Base-by-base conservation (phyloP, 495 filamentous ascomycete species). In the Neurospora tetraspora region DNA sequence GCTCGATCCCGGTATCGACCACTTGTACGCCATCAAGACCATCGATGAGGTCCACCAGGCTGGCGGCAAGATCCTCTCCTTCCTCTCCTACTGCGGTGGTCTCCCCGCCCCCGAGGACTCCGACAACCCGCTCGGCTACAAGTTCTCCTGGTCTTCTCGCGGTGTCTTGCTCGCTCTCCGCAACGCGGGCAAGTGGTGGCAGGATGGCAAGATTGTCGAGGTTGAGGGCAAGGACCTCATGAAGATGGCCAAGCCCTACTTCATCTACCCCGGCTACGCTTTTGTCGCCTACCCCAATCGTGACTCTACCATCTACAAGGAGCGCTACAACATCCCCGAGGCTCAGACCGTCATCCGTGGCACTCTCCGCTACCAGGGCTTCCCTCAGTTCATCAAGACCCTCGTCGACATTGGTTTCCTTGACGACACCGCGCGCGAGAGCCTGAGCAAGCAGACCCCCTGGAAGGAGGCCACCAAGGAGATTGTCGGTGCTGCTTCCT, bases 231-330 rank as follows among this genome's bases (percentile, higher is more conserved):
- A 86, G 70, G 91, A 94, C 27, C 87, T 98, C 65, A 97, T 98
- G 96, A 91, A 83, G 69, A 87, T 87, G 68, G 93, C 95, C 20
- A 94, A 95, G 86, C 94, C 95, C 11, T 98, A 97, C 87, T 88
- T 87, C 77, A 95, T 97, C 85, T 96, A 94, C 82, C 92, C 92
- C 23, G 84, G 94, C 39, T 98, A 90, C 78, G 90, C 92, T 34
- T 96, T 97, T 77, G 93, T 97, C 70, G 94, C 91, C 10, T 99
- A 98, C 81, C 93, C 93, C 12, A 98, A 98, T 88, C 87, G 95
- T 71, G 94, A 98, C 82, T 96, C 92, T 2, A 94, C 90, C 1
- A 86, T 90, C 20, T 98, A 92, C 88, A 89, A 88, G 74, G 92
- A 96, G 85, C 88, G 91, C 47, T 99, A 98, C 88, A 87, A 86